A percentile compares a stretch with the other conserved stretches of the same genome.
Conservation (phyloP, 345 rosid species). For the Clausena lansium region DNA sequence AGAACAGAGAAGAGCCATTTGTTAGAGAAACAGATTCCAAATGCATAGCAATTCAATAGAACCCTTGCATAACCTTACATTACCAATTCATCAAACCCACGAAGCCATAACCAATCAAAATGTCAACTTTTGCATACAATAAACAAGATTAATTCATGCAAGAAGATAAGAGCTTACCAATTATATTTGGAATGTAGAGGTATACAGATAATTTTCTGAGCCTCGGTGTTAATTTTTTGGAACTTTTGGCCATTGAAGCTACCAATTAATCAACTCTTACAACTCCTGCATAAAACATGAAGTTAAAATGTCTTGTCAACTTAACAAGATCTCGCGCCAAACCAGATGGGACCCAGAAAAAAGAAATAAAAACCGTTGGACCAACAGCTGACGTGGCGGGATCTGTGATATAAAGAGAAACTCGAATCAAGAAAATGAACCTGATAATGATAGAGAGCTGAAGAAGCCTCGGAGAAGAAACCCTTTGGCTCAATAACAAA, state of each 20-base stretch:
- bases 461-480: not conserved
- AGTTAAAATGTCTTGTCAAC: not conserved
- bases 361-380: not conserved
- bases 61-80: constrained; percentile 69
- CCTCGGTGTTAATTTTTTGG: constrained; percentile 39
- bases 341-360: constrained; percentile 12
- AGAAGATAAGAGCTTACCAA: constrained; percentile 54
- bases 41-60: constrained; percentile 74
- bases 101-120: constrained; percentile 8
- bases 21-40: constrained; percentile 77
- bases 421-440: not conserved
- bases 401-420: not conserved
- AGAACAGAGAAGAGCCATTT: constrained; percentile 69
- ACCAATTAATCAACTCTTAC: not conserved
- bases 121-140: not conserved
- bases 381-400: constrained; percentile 5
- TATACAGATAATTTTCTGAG: constrained; percentile 55
- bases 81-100: constrained; percentile 2
- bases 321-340: not conserved
- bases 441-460: too few relatives aligned
- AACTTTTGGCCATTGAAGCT: constrained; percentile 59
- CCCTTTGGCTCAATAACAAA: not conserved
- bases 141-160: not conserved
- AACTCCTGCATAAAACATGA: constrained; percentile 2
- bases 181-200: constrained; percentile 79